Evolutionary conservation across 2,329 filamentous ascomycete species (phyloP).

Genomic region (Trichoderma cornu-damae): DNA sequence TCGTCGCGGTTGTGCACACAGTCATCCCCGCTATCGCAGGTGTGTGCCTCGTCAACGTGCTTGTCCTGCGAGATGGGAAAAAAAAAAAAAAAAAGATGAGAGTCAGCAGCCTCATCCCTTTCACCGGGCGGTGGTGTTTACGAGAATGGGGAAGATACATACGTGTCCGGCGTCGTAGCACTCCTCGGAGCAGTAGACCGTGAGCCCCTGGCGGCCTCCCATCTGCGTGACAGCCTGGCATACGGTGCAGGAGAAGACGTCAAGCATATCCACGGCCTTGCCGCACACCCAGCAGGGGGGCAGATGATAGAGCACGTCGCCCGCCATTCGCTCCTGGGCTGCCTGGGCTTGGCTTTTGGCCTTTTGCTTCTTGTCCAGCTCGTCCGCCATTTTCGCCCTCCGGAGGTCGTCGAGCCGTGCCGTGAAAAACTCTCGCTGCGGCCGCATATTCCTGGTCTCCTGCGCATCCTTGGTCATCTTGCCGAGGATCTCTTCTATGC

Average conservation of each 20-base stretch:
- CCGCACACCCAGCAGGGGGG: constrained; percentile 40
- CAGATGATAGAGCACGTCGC: constrained; percentile 34
- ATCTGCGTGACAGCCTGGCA: constrained; percentile 42
- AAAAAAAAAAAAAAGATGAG: background rate
- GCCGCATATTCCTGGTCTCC: constrained; percentile 29
- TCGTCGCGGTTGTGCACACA: constrained; percentile 35
- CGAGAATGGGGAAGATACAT: constrained; percentile 23
- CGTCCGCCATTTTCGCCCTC: constrained; percentile 46
- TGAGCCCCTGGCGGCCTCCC: constrained; percentile 33
- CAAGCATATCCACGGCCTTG: constrained; percentile 30
- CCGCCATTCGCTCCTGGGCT: constrained; percentile 27
- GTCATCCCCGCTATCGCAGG: constrained; percentile 38
- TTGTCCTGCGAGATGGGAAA: too few relatives aligned
- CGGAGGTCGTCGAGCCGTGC: constrained; percentile 43
- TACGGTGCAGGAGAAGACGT: constrained; percentile 40
- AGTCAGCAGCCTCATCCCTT: constrained; percentile 23
- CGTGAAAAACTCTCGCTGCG: constrained; percentile 36
- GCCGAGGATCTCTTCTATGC: constrained; percentile 34
- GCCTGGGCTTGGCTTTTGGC: constrained; percentile 34
- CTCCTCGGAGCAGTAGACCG: constrained; percentile 42
- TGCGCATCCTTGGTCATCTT: constrained; percentile 32
- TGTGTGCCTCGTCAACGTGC: constrained; percentile 37
- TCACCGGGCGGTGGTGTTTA: too few relatives aligned
- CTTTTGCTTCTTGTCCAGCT: constrained; percentile 39
- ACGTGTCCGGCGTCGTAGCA: constrained; percentile 41